Conservation (phyloP, 78 protist species). For the Dictyostelium brefeldianum region DNA sequence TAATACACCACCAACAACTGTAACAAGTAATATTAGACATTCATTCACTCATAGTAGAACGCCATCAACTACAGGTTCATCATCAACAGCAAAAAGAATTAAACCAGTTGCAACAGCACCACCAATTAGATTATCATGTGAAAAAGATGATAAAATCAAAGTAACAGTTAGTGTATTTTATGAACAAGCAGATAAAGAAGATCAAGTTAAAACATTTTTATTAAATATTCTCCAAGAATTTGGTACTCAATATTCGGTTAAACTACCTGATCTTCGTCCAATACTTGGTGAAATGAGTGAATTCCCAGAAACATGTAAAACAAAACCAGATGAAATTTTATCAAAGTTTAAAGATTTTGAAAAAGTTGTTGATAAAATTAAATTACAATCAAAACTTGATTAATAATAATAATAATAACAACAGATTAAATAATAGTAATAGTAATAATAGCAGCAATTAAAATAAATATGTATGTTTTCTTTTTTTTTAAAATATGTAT, state of each 20-base stretch:
- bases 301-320: conserved; percentile 72
- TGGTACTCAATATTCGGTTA: not conserved
- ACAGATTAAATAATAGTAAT: not conserved
- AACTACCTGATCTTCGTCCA: conserved; percentile 49
- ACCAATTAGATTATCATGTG: conserved; percentile 64
- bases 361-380: conserved; percentile 31
- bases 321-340: conserved; percentile 75
- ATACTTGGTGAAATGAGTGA: conserved; percentile 68
- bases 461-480: not conserved
- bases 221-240: conserved; percentile 34
- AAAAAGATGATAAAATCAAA: conserved; percentile 53
- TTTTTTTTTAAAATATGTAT: not conserved
- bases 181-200: conserved; percentile 50
- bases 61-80: conserved; percentile 77
- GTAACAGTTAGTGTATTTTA: conserved; percentile 67
- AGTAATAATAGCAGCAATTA: not conserved
- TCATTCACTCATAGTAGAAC: conserved; percentile 44
- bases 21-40: conserved; percentile 42
- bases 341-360: conserved; percentile 71
- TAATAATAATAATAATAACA: not conserved
- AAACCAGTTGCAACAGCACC: conserved; percentile 50
- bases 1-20: conserved; percentile 6
- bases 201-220: conserved; percentile 39
- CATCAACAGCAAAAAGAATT: conserved; percentile 66
- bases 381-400: conserved; percentile 8